A percentile compares a stretch with the other conserved stretches of the same genome.
phyloP scores from a whole-genome alignment of 169 alveolate species.

The Eimeria sp. region DNA sequence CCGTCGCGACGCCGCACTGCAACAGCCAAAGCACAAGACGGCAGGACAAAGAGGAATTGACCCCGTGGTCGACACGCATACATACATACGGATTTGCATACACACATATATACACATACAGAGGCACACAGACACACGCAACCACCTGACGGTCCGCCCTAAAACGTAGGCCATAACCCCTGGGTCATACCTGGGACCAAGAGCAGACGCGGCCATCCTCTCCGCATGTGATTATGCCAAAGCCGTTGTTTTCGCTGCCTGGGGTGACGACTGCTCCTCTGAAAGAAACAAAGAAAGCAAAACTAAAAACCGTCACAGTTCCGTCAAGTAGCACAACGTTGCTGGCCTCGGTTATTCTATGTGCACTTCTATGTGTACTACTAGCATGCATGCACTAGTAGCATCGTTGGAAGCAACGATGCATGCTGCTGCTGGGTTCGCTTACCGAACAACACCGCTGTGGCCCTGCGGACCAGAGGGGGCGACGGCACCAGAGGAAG shows the following conservation, averaged over 20 bases:
- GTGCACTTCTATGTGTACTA: background rate
- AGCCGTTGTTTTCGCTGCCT: background rate
- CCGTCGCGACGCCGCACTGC: background rate
- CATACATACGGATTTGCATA: too few species aligned
- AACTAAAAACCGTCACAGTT: background rate
- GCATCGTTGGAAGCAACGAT: too few species aligned
- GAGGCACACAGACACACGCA: too few species aligned
- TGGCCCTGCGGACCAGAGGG: background rate
- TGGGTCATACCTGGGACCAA: constrained; percentile 22
- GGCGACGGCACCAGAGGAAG: background rate
- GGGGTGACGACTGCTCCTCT: constrained; percentile 14
- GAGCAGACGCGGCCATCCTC: constrained; percentile 53
- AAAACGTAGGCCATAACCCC: background rate
- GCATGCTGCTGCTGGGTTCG: too few species aligned
- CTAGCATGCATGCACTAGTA: too few species aligned
- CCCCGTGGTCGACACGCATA: background rate
- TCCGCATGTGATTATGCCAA: constrained; percentile 38
- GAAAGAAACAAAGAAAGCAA: background rate
- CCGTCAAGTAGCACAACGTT: background rate
- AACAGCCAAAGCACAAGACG: background rate
- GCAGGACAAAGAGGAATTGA: background rate
- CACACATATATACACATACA: too few species aligned
- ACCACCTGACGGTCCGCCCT: background rate
- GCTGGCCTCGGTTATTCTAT: background rate
- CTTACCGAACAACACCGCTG: constrained; percentile 56